Percentiles rank a stretch among this genome's conserved stretches.
Evolutionary conservation across 805 yeast genomes (phyloP).

Genomic region (Candida nemodendra): DNA sequence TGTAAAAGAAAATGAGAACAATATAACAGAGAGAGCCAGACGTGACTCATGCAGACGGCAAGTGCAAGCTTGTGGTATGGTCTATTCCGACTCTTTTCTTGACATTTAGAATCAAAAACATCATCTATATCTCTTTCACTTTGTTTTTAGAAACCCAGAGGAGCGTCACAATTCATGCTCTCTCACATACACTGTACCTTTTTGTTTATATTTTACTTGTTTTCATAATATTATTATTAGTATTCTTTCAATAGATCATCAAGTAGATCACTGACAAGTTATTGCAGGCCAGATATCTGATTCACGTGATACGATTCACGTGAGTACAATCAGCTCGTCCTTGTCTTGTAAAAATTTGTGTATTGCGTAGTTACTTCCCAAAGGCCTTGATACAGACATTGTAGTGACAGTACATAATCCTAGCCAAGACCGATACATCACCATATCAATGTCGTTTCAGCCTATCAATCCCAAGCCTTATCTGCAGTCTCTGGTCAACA

Average conservation of each 20-base stretch:
- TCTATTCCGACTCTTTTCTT: neutral
- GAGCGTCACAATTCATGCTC: neutral
- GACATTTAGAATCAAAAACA: neutral
- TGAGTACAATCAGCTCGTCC: no score
- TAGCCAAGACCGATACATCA: neutral
- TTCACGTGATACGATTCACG: no score
- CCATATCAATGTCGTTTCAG: constrained; percentile 39
- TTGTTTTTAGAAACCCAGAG: neutral
- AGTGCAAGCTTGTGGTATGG: no score
- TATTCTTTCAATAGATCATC: neutral
- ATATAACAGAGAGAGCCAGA: constrained; percentile 6
- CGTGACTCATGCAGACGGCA: no score
- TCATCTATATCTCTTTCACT: neutral
- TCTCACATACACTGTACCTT: no score
- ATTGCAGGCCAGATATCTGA: no score
- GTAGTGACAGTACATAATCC: no score
- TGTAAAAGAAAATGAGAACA: constrained; percentile 12
- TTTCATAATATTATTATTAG: neutral
- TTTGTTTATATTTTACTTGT: neutral
- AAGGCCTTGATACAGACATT: neutral
- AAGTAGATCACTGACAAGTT: no score
- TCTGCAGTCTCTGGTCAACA: constrained; percentile 69
- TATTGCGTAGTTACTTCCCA: neutral
- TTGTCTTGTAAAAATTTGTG: no score
- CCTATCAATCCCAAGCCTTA: constrained; percentile 93